A percentile compares a stretch with the other conserved stretches of the same genome.
Evolutionary conservation across 179 eudicot species (phyloP).

Genomic region (Nepenthes alata): DNA sequence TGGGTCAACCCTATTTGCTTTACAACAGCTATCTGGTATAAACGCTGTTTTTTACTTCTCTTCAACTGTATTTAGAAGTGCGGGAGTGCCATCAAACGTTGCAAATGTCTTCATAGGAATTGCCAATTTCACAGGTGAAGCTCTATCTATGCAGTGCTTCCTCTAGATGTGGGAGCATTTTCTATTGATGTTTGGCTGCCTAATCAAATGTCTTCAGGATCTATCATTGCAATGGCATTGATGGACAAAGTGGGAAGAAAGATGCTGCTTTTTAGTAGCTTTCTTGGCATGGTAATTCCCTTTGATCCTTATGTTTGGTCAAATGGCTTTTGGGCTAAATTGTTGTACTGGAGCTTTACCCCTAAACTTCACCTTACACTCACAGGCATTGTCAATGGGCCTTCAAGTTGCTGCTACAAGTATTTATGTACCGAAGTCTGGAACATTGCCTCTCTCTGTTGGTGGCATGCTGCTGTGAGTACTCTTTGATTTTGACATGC

Average conservation of each 20-base stretch:
- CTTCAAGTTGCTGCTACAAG: slow-evolving; percentile 68
- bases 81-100: slow-evolving; percentile 75
- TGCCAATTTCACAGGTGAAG: slow-evolving; percentile 51
- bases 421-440: slow-evolving; percentile 27
- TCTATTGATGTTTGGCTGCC: neutral
- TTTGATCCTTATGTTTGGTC: slow-evolving; percentile 3
- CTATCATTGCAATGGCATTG: slow-evolving; percentile 59
- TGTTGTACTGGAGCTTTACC: neutral
- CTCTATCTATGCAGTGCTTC: slow-evolving; percentile 1
- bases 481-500: neutral
- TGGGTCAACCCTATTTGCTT: slow-evolving; percentile 94
- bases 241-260: slow-evolving; percentile 93
- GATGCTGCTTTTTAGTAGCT: slow-evolving; percentile 74
- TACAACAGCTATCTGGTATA: slow-evolving; percentile 98
- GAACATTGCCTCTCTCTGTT: slow-evolving; percentile 52
- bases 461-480: slow-evolving; percentile 85
- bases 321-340: neutral
- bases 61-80: slow-evolving; percentile 94
- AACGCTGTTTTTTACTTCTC: slow-evolving; percentile 93
- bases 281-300: slow-evolving; percentile 74
- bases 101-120: slow-evolving; percentile 67
- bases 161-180: neutral
- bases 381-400: slow-evolving; percentile 59
- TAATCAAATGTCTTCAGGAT: slow-evolving; percentile 38
- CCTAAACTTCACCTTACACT: neutral